Percentiles rank a stretch among this genome's conserved stretches.
Evolutionary conservation across 345 rosid species (phyloP).

Genomic region (Lenwebbia sp.): DNA sequence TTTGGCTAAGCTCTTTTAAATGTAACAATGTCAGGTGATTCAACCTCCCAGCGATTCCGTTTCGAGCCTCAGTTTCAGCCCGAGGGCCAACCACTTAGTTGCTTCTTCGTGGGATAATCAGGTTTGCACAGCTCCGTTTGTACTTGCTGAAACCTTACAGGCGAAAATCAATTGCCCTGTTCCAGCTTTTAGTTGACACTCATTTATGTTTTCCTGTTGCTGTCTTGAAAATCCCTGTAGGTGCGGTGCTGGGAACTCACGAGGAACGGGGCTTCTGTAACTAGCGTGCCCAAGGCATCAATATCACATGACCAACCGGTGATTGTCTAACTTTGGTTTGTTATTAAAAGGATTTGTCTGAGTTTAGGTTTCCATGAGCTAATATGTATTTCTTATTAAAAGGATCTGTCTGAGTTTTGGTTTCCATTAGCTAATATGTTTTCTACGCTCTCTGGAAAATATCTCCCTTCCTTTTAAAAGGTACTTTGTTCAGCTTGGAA

Average conservation of each 20-base stretch:
- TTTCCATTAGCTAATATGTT: background rate
- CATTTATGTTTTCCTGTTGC: background rate
- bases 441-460: background rate
- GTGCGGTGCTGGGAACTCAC: constrained; percentile 94
- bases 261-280: constrained; percentile 36
- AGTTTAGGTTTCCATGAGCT: background rate
- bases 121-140: constrained; percentile 24
- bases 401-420: background rate
- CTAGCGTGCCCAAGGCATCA: constrained; percentile 68
- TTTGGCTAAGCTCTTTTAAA: background rate
- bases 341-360: background rate
- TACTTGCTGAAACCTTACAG: background rate
- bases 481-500: constrained; percentile 92
- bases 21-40: constrained; percentile 34
- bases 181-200: background rate
- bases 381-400: background rate
- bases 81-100: constrained; percentile 75
- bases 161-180: background rate
- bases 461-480: constrained; percentile 13
- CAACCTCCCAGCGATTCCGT: constrained; percentile 85
- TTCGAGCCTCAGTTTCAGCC: constrained; percentile 88
- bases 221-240: constrained; percentile 20
- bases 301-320: constrained; percentile 96
- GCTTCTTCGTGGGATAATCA: constrained; percentile 99
- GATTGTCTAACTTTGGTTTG: background rate